These are phyloP conservation scores for Endothia cerciana DNA, from an alignment of 2,329 filamentous ascomycete genomes.

Conservation along the genomic window DNA sequence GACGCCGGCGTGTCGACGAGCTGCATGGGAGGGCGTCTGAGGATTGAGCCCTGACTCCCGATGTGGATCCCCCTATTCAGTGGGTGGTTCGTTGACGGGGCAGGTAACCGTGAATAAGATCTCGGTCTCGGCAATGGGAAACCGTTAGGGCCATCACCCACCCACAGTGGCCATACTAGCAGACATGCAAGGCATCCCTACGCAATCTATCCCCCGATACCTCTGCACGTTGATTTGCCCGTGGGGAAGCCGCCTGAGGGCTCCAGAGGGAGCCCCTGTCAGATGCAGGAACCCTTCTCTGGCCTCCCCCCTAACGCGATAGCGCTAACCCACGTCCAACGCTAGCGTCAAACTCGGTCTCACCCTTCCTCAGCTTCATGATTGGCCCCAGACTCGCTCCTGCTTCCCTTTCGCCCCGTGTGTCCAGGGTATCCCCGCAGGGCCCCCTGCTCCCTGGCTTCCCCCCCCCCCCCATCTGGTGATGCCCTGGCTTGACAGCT, in stretches of 20 bases:
- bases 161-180: neutral
- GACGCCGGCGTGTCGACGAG: constrained; percentile 14
- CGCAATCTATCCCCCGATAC: neutral
- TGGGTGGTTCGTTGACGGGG: neutral
- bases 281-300: constrained; percentile 28
- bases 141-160: neutral
- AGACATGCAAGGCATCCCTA: neutral
- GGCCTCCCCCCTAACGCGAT: constrained; percentile 9
- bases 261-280: constrained; percentile 11
- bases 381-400: constrained; percentile 16
- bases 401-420: neutral
- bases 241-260: neutral
- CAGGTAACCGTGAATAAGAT: neutral
- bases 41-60: neutral
- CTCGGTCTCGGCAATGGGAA: neutral
- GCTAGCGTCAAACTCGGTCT: constrained; percentile 28
- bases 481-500: neutral
- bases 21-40: constrained; percentile 9
- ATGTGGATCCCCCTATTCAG: neutral
- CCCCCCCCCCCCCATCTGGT: neutral
- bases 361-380: constrained; percentile 5
- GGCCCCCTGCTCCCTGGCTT: constrained; percentile 2
- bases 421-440: constrained; percentile 1
- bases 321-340: constrained; percentile 20
- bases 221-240: constrained; percentile 2